These are phyloP conservation scores for Candolleomyces efflorescens DNA, from an alignment of 768 basidiomycete species.

Conservation along the genomic window DNA sequence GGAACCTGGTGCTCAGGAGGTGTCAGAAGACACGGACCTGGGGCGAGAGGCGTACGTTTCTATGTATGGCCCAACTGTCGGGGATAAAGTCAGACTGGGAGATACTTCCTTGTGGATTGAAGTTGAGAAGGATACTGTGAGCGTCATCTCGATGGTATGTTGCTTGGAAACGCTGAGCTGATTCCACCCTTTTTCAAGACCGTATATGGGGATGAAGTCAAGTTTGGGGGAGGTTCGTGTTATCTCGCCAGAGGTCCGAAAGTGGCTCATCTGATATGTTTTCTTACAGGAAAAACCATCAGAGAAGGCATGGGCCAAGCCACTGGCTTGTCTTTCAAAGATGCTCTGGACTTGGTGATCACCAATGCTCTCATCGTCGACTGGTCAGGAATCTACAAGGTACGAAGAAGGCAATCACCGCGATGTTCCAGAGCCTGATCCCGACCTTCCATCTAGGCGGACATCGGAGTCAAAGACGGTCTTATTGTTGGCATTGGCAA, in stretches of 20 bases:
- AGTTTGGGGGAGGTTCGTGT: conserved; percentile 86
- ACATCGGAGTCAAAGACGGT: conserved; percentile 88
- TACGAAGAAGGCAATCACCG: conserved; percentile 18
- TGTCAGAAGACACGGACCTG: conserved; percentile 51
- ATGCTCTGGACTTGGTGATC: conserved; percentile 87
- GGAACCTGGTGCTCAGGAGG: conserved; percentile 56
- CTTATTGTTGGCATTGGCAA: conserved; percentile 89
- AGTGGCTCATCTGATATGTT: background rate
- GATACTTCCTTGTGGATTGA: conserved; percentile 91
- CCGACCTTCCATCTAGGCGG: conserved; percentile 56
- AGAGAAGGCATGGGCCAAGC: conserved; percentile 98
- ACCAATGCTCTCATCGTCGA: conserved; percentile 94
- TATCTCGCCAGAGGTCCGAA: too few relatives aligned
- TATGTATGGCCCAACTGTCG: conserved; percentile 95
- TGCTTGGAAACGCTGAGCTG: background rate
- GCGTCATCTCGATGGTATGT: conserved; percentile 4
- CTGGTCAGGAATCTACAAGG: conserved; percentile 95
- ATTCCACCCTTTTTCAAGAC: conserved; percentile 45
- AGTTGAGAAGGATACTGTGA: conserved; percentile 81
- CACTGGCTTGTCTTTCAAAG: conserved; percentile 59
- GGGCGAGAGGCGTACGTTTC: conserved; percentile 74
- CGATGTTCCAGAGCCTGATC: background rate
- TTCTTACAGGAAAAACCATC: conserved; percentile 72
- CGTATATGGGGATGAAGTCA: conserved; percentile 92
- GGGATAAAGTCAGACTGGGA: conserved; percentile 83